phyloP scores from a whole-genome alignment of 306 rosid species.

The Cercis canadensis region DNA sequence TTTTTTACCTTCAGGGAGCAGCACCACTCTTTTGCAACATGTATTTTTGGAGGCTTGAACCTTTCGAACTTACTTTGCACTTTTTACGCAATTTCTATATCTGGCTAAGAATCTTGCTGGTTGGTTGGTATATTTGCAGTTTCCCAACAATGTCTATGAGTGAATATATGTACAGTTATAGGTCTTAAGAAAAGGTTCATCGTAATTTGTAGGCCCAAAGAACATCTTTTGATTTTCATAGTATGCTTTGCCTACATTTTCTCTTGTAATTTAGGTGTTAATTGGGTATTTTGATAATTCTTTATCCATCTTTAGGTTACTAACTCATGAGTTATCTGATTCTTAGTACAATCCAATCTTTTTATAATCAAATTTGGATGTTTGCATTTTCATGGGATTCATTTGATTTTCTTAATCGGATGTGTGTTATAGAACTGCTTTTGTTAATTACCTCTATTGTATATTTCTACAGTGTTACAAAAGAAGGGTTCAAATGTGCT shows the following conservation, averaged over 20 bases:
- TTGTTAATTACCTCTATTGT: too few species aligned
- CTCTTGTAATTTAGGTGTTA: conserved; percentile 20
- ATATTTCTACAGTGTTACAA: too few species aligned
- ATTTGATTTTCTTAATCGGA: too few species aligned
- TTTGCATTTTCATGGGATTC: too few species aligned
- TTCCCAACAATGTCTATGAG: conserved; percentile 30
- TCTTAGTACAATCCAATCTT: not conserved
- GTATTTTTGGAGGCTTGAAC: conserved; percentile 34
- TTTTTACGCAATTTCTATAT: conserved; percentile 42
- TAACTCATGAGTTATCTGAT: not conserved
- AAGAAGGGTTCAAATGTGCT: too few species aligned
- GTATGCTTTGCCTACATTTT: conserved; percentile 31
- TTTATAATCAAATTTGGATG: not conserved
- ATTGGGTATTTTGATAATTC: conserved; percentile 13
- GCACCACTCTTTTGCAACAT: conserved; percentile 40
- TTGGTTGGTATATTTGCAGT: conserved; percentile 12
- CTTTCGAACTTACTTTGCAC: conserved; percentile 47
- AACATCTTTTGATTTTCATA: not conserved
- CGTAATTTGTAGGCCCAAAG: conserved; percentile 18
- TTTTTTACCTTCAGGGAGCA: conserved; percentile 50
- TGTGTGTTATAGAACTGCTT: too few species aligned
- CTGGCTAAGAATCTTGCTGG: conserved; percentile 37
- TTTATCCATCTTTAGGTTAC: not conserved
- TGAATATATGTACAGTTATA: not conserved
- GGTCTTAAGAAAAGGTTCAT: not conserved